Conservation (phyloP, 2,329 filamentous ascomycete genomes). For the Anthostomella pinea region DNA sequence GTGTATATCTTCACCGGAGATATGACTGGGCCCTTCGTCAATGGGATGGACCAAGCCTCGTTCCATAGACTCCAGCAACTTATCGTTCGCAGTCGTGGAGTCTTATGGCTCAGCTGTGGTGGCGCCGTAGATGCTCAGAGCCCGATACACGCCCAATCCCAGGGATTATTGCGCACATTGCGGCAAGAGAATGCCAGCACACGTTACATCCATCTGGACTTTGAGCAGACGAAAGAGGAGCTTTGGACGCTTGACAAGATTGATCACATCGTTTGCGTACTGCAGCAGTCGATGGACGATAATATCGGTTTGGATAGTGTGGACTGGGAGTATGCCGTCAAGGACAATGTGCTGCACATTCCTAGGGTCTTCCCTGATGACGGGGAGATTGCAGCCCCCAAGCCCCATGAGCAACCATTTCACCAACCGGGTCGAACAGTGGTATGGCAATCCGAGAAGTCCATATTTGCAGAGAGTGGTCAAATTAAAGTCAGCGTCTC, state of each 20-base stretch:
- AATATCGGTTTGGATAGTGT: background rate
- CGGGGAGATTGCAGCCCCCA: slow-evolving; percentile 3
- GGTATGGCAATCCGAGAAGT: slow-evolving; percentile 24
- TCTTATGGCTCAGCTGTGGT: slow-evolving; percentile 14
- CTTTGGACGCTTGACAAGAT: slow-evolving; percentile 15
- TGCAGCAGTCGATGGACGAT: slow-evolving; percentile 14
- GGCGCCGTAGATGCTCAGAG: background rate
- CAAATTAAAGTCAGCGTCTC: too few species aligned
- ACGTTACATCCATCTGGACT: slow-evolving; percentile 2
- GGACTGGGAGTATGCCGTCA: slow-evolving; percentile 21
- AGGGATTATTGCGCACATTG: slow-evolving; percentile 1
- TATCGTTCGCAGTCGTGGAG: background rate
- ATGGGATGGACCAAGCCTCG: slow-evolving; percentile 7
- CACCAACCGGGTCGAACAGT: slow-evolving; percentile 33
- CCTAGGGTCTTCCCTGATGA: slow-evolving; percentile 10
- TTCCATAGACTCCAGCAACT: slow-evolving; percentile 12
- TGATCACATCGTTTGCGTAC: slow-evolving; percentile 10
- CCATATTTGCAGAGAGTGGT: slow-evolving; percentile 33
- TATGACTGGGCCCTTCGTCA: slow-evolving; percentile 10
- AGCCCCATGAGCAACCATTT: slow-evolving; percentile 20
- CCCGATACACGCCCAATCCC: background rate
- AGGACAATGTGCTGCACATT: slow-evolving; percentile 11
- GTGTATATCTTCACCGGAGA: slow-evolving; percentile 12
- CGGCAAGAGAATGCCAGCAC: slow-evolving; percentile 3
- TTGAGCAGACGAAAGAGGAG: background rate